These are phyloP conservation scores for Wilcoxina mikolae DNA, from an alignment of 495 filamentous ascomycete genomes.

Conservation along the genomic window DNA sequence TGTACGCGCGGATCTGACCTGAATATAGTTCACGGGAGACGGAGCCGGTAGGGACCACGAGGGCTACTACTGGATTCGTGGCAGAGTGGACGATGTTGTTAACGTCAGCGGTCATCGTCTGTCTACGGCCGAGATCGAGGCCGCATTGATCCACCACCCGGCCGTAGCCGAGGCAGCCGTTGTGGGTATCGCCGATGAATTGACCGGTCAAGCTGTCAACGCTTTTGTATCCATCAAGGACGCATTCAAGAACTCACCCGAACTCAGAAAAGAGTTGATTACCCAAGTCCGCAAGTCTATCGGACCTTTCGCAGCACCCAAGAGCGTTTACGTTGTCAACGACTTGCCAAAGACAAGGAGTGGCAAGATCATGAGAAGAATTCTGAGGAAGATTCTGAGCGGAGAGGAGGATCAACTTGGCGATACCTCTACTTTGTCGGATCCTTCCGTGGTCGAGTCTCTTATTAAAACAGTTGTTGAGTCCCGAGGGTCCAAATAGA, in stretches of 20 bases:
- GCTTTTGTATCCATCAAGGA: conserved; percentile 93
- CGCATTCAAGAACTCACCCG: conserved; percentile 59
- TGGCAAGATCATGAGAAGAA: conserved; percentile 97
- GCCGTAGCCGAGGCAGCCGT: conserved; percentile 89
- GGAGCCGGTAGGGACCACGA: conserved; percentile 95
- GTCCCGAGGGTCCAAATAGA: not conserved
- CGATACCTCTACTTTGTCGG: conserved; percentile 59
- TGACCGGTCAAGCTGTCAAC: conserved; percentile 93
- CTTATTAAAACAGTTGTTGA: conserved; percentile 7
- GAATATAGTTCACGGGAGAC: conserved; percentile 79
- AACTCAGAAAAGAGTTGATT: conserved; percentile 80
- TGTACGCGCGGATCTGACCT: conserved; percentile 28
- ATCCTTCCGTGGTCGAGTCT: conserved; percentile 6
- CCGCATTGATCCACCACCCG: conserved; percentile 84
- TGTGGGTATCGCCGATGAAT: conserved; percentile 80
- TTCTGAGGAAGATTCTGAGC: conserved; percentile 89
- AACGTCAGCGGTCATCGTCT: conserved; percentile 94
- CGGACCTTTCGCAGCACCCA: conserved; percentile 91
- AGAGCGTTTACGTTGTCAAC: conserved; percentile 74
- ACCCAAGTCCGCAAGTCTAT: conserved; percentile 94
- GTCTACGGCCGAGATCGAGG: conserved; percentile 95
- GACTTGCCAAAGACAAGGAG: conserved; percentile 93
- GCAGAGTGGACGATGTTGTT: conserved; percentile 95
- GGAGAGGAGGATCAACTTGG: conserved; percentile 95
- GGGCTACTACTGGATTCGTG: conserved; percentile 99